Evolutionary conservation across 495 filamentous ascomycete species (phyloP), one percentile per base, ranked within the genome.

Genomic region (Jackrogersella minutella): DNA sequence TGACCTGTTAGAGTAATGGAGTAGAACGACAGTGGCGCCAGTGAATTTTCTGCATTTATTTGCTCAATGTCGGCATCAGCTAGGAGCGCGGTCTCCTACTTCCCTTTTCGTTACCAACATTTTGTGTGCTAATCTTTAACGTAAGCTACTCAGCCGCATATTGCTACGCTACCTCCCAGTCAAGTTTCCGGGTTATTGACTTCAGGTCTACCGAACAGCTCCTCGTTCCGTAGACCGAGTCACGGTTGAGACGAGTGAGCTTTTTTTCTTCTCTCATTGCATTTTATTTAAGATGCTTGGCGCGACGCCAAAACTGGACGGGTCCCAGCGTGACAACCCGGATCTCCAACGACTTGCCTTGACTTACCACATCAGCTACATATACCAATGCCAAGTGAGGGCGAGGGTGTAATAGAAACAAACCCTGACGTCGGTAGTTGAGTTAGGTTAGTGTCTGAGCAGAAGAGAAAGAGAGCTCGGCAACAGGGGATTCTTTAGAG

Each of bases 141-240:
- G 39, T 63, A 68, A 68, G 58, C 54, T 57, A 52, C 66, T 69
- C 61, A 69, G 66, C 66, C 66, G 66, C 66, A 69, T 65, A 61
- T 65, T 69, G 46, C 44, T 40, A 69, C 66, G 37, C 43, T 55
- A 33, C 49, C 49, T 53, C 49, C 49, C 47, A 57, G 16, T 50
- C 40, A 51, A 47, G 31, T 50, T 63, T 51, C 66, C 52, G 51
- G 61, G 55, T 61, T 56, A 50, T 60, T 61, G 50, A 46, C 49
- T 64, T 60, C 21, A 52, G 41, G 49, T 24, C 43, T 56, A 53
- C 61, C 66, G 66, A 69, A 44, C 56, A 17, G 16, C 8, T 39
- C 19, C 56, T 22, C 49, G n/a, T 34, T 37, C 19, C 16, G 43
- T 11, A 41, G 33, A 26, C 44, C 36, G 36, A 37, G 40, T 52